Percentiles rank a stretch among this genome's conserved stretches.
These are phyloP conservation scores for Candida maesae DNA, from an alignment of 805 yeast genomes.

Conservation along the genomic window DNA sequence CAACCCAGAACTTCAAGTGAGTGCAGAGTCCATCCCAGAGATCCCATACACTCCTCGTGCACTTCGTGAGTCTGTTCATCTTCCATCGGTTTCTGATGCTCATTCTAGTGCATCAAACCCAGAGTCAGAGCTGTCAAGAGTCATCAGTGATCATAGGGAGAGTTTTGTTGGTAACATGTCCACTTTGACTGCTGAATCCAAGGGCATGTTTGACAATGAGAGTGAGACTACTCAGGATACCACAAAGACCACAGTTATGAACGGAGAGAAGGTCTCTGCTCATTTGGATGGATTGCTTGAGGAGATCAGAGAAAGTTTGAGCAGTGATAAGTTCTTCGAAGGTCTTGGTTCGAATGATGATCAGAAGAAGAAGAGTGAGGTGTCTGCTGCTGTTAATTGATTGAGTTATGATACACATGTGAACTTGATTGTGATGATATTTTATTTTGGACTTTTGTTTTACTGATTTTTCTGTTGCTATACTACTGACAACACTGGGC, in stretches of 20 bases:
- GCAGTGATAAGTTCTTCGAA: slow-evolving; percentile 5
- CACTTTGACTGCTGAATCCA: slow-evolving; percentile 6
- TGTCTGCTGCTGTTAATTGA: not conserved
- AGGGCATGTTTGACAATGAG: slow-evolving; percentile 14
- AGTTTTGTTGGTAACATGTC: slow-evolving; percentile 18
- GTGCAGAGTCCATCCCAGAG: slow-evolving; percentile 19
- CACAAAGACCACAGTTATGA: slow-evolving; percentile 6
- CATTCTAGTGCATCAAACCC: slow-evolving; percentile 3
- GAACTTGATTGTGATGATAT: too few species aligned
- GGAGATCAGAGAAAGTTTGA: slow-evolving; percentile 24
- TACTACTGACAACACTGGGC: too few species aligned
- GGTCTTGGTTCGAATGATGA: too few species aligned
- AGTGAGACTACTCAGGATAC: slow-evolving; percentile 18
- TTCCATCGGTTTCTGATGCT: slow-evolving; percentile 5
- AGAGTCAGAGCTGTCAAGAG: slow-evolving; percentile 9
- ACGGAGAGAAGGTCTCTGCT: slow-evolving; percentile 4
- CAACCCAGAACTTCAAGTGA: slow-evolving; percentile 14
- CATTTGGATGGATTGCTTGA: slow-evolving; percentile 22
- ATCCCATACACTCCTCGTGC: slow-evolving; percentile 24
- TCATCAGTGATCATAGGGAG: slow-evolving; percentile 18
- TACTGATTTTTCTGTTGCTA: too few species aligned
- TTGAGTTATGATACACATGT: too few species aligned
- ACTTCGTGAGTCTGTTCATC: slow-evolving; percentile 6
- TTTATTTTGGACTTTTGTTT: too few species aligned
- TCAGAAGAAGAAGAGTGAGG: too few species aligned